Base-by-base conservation (phyloP, 257 asterid genomes). In the Nicotiana knightiana region DNA sequence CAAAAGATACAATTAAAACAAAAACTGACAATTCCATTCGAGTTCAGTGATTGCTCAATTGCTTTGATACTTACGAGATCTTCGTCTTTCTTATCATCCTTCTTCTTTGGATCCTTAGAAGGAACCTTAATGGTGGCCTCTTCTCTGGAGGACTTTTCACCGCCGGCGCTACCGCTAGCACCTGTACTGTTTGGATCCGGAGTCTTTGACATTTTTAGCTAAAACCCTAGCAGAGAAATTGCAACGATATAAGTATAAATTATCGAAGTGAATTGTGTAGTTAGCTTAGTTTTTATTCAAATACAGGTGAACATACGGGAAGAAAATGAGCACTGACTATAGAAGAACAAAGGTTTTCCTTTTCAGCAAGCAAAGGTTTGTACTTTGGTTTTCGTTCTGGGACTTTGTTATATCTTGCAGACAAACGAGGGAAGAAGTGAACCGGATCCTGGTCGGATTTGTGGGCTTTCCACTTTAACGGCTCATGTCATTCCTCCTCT, bases 71-170 rank as follows among this genome's bases (percentile, higher is more conserved):
- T 88, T 84, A 96, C 99, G 28, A 94, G 99, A 93, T 96, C 98
- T 85, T 96, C 98, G 55, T 96, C 99, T 59, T 94, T 92, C 89
- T 93, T 91, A 10, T 95, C 99, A n/a, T 95, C 97, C 91, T 94
- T 94, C 90, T 93, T 94, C 87, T 94, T 96, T 0, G 76, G 90
- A 88, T 94, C 98, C 83, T 94, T 93, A 3, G 96, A 66, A 24
- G 97, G 96, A 8, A 84, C 88, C 89, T 93, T 93, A 59, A 62
- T 81, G 3, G 90, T 30, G 2, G 93, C 87, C 81, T 88, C 97
- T 62, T 93, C 95, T 39, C 63, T 86, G 85, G 90, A 81, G 51
- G 89, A 67, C 76, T 80, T 80, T 4, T 37, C 87, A 78, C 93
- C 93, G 73, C 84, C 89, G 24, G 86, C 75, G 89, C 81, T 51